Percentiles rank a stretch among this genome's conserved stretches.
Conservation (phyloP, 495 filamentous ascomycete species). For the Penicillium canescens region DNA sequence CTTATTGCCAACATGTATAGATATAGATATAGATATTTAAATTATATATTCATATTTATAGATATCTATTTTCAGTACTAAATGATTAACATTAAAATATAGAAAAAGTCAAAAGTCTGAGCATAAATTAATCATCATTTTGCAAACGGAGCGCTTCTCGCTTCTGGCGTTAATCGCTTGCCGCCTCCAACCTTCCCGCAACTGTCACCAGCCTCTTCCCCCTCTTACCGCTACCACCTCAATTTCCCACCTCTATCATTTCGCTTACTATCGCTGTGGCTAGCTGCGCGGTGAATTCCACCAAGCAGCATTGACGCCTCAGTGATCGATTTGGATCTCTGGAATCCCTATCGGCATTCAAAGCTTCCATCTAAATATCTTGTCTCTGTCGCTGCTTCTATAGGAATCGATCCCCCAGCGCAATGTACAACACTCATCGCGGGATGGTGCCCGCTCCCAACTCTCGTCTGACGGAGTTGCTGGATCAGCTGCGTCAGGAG, state of each 20-base stretch:
- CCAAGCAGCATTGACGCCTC: constrained; percentile 29
- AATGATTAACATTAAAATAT: no score
- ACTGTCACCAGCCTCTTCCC: constrained; percentile 30
- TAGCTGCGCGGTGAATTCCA: constrained; percentile 29
- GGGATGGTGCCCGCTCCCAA: constrained; percentile 74
- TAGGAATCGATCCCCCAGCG: constrained; percentile 6
- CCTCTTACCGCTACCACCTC: constrained; percentile 12
- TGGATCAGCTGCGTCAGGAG: constrained; percentile 86
- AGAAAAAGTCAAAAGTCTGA: no score
- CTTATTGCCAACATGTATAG: background rate
- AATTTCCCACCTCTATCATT: constrained; percentile 1
- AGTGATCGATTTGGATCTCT: constrained; percentile 16
- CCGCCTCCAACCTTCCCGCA: constrained; percentile 36
- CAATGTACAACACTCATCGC: constrained; percentile 91
- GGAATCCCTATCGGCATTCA: constrained; percentile 5
- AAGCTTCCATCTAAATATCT: background rate
- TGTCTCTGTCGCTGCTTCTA: background rate
- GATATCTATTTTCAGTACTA: no score
- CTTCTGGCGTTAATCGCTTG: constrained; percentile 39
- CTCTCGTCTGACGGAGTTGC: constrained; percentile 81
- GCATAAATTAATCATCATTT: background rate
- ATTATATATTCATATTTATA: no score
- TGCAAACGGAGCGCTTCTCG: constrained; percentile 28
- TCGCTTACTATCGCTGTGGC: constrained; percentile 19
- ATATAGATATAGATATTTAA: no score